phyloP scores from a whole-genome alignment of 306 rosid genomes.

The Clitoria ternatea region DNA sequence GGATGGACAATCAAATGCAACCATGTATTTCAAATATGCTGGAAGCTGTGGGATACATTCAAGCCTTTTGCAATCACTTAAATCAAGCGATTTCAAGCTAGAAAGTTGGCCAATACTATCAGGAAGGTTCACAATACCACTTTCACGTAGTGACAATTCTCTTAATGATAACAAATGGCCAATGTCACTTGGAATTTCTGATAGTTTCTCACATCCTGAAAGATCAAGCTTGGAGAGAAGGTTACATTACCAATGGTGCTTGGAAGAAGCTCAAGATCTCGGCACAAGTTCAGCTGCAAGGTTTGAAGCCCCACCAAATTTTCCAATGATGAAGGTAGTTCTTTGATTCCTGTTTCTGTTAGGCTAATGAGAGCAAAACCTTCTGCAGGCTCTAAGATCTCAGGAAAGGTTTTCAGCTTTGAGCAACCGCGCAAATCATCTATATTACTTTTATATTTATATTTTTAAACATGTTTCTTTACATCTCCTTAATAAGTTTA shows the following conservation, averaged over 20 bases:
- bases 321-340: too few species aligned
- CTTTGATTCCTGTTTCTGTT: constrained; percentile 3
- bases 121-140: too few species aligned
- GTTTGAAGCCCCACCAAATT: background rate
- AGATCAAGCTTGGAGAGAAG: constrained; percentile 1
- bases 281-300: background rate
- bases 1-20: constrained; percentile 25
- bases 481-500: too few species aligned
- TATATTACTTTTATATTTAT: too few species aligned
- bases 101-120: too few species aligned
- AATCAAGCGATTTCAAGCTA: too few species aligned
- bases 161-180: background rate
- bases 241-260: background rate
- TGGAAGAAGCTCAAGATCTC: constrained; percentile 9
- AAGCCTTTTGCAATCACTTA: too few species aligned
- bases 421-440: constrained; percentile 6
- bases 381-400: constrained; percentile 5
- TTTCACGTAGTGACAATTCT: constrained; percentile 18
- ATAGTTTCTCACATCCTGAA: background rate
- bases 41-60: constrained; percentile 24
- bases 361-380: background rate
- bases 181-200: constrained; percentile 15
- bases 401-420: constrained; percentile 16
- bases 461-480: too few species aligned
- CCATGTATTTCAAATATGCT: background rate